Evolutionary conservation across 2,329 filamentous ascomycete genomes (phyloP).

Genomic region (Venturia aucupariae): DNA sequence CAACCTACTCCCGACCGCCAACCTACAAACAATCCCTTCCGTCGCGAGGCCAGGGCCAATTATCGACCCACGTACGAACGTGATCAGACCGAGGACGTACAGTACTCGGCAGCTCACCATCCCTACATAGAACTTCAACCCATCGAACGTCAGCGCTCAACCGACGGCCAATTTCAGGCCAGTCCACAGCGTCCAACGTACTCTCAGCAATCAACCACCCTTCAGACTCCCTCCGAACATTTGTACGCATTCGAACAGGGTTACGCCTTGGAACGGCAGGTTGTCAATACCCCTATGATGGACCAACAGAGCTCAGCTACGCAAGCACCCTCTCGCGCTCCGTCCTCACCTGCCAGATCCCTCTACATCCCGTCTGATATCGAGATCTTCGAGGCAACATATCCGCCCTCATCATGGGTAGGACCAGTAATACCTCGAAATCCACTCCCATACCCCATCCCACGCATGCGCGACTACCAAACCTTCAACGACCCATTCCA

Average conservation of each 20-base stretch:
- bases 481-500: background rate
- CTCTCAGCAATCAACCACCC: background rate
- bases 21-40: background rate
- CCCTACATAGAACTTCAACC: background rate
- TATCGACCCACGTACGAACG: background rate
- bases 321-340: background rate
- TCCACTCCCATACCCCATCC: background rate
- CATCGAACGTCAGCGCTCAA: background rate
- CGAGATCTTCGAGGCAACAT: background rate
- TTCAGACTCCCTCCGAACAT: background rate
- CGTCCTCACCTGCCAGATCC: background rate
- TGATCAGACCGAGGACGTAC: background rate
- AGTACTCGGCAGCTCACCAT: background rate
- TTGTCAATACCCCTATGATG: background rate
- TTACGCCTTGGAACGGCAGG: background rate
- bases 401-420: background rate
- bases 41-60: background rate
- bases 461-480: background rate
- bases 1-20: background rate
- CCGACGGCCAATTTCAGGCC: background rate
- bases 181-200: background rate
- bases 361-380: background rate
- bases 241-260: background rate
- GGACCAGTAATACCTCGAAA: background rate
- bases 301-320: background rate